Evolutionary conservation across 2,329 filamentous ascomycete genomes (phyloP), one percentile per base, ranked within the genome.

Genomic region (Sarocladium kiliense): DNA sequence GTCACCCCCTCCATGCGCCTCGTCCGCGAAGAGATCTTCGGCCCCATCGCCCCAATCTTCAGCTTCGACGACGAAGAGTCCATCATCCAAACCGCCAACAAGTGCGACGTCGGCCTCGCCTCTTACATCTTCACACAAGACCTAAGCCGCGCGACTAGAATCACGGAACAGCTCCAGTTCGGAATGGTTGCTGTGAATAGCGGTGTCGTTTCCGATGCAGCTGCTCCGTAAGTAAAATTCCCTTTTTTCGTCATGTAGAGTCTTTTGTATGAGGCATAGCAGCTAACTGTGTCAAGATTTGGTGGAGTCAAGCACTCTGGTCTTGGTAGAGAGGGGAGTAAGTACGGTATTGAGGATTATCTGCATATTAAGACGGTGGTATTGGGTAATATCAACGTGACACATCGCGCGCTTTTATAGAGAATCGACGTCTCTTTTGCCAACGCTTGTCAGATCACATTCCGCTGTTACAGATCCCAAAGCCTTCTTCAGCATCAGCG

Each of bases 151-250:
- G 64, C 69, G 4, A 67, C 63, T 49, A 66, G 76, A 32, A 68
- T 79, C 3, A 69, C 74, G 4, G 76, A 78, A 61, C 72, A 68
- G 3, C 66, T 87, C 53, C 80, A 87, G 58, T 79, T 84, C 1
- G 84, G 83, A 3, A 88, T 87, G 85, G 84, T 88, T 63, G 85
- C 84, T 14, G 71, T 85, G 70, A 85, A 85, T 61, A 82, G 79
- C 55, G 78, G 81, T 74, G 59, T 72, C 6, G 61, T 66, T 12
- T 59, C 63, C 6, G 62, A 65, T n/a, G 59, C 60, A 27, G 55
- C 62, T 19, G 61, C 62, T 9, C 63, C 65, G 62, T 66, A 57
- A 63, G 62, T 60, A n/a, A n/a, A n/a, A n/a, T n/a, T n/a, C n/a
- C n/a, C n/a, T n/a, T n/a, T n/a, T n/a, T n/a, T n/a, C n/a, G n/a